Evolutionary conservation across 306 rosid genomes (phyloP), one percentile per base, ranked within the genome.

Genomic region (Medicago lupulina): DNA sequence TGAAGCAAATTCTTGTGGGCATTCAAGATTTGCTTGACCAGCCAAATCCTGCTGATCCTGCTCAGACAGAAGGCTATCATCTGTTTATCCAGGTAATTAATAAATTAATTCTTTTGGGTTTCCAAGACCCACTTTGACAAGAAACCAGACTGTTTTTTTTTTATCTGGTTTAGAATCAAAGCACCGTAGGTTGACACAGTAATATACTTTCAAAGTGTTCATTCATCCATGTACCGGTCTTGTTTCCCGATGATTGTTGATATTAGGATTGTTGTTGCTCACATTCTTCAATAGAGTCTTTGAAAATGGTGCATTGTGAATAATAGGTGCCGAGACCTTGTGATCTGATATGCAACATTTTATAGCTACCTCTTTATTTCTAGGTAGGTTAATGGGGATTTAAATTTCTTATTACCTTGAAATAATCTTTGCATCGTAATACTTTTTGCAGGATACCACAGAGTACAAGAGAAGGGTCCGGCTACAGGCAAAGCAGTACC

Each of bases 1-100:
- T 95, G 57, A 92, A 89, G 82, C 99, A 95, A 81, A 95, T 95
- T 83, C 97, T 95, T 53, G 92, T 95, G 59, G 99, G 99, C 51
- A 95, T 95, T 76, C 99, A 95, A 84, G 99, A 95, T 79, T 78
- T 95, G 68, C 93, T 95, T 62, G 97, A 92, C 77, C 97, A 87
- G 85, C 99, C 99, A 49, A 95, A 95, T 83, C 96, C 97, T 68
- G 82, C 96, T 83, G 97, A 92, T 81, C 99, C 97, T 72, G 98
- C 98, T 8, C 98, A 91, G 87, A 91, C 98, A 19, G 98, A 93
- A 76, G 98, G 98, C 21, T 93, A 93, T 87, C 98, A 93, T 83
- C 98, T 93, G 62, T 93, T 91, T 79, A 93, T 93, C 83, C 98
- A 93, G 96, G 98, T 67, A 21, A 12, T 18, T 41, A 12, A 4